phyloP scores from a whole-genome alignment of 2,329 filamentous ascomycete genomes.

The Monilinia fructigena region DNA sequence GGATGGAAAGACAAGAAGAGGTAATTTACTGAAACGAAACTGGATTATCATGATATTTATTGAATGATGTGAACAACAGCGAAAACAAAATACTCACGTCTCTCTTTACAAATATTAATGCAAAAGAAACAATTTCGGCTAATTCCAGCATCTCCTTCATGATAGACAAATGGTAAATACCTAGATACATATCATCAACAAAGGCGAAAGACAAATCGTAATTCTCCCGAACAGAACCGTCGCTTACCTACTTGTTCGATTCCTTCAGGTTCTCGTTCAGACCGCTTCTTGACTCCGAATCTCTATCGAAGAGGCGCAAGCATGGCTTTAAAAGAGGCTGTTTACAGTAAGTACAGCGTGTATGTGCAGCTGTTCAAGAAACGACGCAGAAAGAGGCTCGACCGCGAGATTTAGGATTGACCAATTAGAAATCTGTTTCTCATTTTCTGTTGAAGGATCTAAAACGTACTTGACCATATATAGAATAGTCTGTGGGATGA shows the following conservation, averaged over 20 bases:
- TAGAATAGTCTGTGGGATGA: not conserved
- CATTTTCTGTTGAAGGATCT: not conserved
- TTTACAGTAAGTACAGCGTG: too few species aligned
- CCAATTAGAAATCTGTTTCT: not conserved
- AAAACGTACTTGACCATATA: conserved; percentile 9
- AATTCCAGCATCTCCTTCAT: not conserved
- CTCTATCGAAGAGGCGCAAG: not conserved
- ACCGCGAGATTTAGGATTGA: not conserved
- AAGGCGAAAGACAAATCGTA: not conserved
- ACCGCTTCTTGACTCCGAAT: not conserved
- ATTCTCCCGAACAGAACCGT: conserved; percentile 6
- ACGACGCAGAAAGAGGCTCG: conserved; percentile 12
- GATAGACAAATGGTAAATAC: too few species aligned
- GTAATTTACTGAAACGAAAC: conserved; percentile 14
- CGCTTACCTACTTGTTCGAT: not conserved
- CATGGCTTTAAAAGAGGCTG: conserved; percentile 6
- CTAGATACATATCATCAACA: not conserved
- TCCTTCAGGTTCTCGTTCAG: conserved; percentile 4
- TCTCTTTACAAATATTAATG: conserved; percentile 6
- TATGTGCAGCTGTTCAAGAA: conserved; percentile 10
- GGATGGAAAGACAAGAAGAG: not conserved
- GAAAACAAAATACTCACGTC: not conserved
- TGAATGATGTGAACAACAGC: not conserved
- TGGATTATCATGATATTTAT: conserved; percentile 15
- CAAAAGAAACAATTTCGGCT: conserved; percentile 2